Conservation (phyloP, 2,329 filamentous ascomycete species). For the Pseudopyricularia javanii region DNA sequence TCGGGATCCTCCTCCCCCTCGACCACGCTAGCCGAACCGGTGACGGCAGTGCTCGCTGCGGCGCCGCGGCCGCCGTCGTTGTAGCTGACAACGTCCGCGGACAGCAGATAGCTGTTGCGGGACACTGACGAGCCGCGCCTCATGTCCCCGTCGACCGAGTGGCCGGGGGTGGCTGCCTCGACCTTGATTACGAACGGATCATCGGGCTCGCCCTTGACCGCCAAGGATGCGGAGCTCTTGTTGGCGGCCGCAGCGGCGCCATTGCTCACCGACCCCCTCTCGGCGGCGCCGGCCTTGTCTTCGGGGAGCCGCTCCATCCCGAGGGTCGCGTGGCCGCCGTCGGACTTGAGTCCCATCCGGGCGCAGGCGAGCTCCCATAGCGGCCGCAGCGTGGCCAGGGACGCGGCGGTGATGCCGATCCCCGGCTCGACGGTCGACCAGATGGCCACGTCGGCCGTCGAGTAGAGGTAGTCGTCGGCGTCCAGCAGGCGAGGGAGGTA, state of each 20-base stretch:
- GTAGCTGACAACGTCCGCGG: not conserved
- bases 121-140: not conserved
- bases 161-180: not conserved
- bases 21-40: not conserved
- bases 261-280: not conserved
- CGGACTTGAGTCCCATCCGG: not conserved
- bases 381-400: constrained; percentile 25
- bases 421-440: constrained; percentile 32
- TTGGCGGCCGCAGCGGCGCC: not conserved
- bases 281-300: not conserved
- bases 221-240: not conserved
- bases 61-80: not conserved
- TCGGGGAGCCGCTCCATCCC: not conserved
- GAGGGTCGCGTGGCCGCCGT: not conserved
- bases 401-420: constrained; percentile 26
- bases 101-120: not conserved
- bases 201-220: not conserved
- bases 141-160: not conserved
- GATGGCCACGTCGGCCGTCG: constrained; percentile 28
- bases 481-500: constrained; percentile 23
- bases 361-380: constrained; percentile 10
- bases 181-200: not conserved
- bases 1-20: not conserved
- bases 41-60: not conserved
- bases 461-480: constrained; percentile 27